These are phyloP conservation scores for Cucumis cinereus DNA, from an alignment of 306 rosid genomes.

Conservation along the genomic window DNA sequence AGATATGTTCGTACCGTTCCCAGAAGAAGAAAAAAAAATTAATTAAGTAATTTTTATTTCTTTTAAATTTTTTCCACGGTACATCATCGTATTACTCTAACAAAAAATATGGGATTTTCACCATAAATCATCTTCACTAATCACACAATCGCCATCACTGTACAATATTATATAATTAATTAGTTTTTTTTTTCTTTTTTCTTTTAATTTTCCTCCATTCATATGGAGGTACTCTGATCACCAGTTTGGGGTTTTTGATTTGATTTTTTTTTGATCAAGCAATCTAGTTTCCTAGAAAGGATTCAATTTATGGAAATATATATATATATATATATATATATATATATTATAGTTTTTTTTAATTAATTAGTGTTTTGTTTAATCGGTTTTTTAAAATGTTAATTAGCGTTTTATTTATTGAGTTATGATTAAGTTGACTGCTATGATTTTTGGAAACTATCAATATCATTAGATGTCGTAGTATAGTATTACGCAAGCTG, in stretches of 20 bases:
- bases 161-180: neutral
- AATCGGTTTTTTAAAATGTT: too few relatives aligned
- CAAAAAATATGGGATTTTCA: neutral
- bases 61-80: neutral
- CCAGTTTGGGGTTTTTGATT: neutral
- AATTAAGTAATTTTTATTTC: neutral
- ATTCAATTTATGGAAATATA: neutral
- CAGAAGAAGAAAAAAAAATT: neutral
- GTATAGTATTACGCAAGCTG: neutral
- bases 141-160: neutral
- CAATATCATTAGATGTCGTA: too few relatives aligned
- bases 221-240: neutral
- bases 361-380: too few relatives aligned
- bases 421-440: too few relatives aligned
- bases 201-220: neutral
- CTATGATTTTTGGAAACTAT: too few relatives aligned
- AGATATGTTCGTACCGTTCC: constrained; percentile 4
- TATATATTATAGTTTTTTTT: neutral
- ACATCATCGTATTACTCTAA: neutral
- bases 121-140: neutral
- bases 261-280: neutral
- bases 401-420: too few relatives aligned
- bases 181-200: neutral
- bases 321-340: neutral
- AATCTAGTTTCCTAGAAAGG: neutral